Evolutionary conservation across 1,139 yeast genomes (phyloP), one percentile per base, ranked within the genome.

Genomic region (Kodamaea plutei): DNA sequence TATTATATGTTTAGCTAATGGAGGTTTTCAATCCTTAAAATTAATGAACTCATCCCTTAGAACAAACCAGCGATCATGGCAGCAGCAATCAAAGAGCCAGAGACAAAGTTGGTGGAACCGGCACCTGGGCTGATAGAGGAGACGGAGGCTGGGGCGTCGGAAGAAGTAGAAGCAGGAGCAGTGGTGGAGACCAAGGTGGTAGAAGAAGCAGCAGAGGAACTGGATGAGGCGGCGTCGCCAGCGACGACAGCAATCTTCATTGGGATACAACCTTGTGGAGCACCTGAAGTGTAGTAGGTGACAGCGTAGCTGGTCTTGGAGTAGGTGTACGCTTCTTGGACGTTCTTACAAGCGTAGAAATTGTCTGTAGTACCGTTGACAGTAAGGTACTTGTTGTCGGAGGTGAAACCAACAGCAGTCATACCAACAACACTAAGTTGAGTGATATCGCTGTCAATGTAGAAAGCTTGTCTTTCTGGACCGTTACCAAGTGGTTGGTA

Each of bases 321-420:
- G 53, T 58, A 61, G n/a, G 39, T 29, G 56, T 68, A 64, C 16
- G 73, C 73, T 44, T 70, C 76, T 21, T 46, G 45, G 44, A 62
- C 48, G 50, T 68, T 57, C 50, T 54, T 58, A 41, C 64, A 58
- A 24, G 70, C 75, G 41, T 49, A 64, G 48, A 64, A 66, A 20
- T 53, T 52, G 22, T 43, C 37, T 24, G 54, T 33, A 20, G 58
- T 37, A 26, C 69, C 69, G 33, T 58, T 52, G 37, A 51, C 47
- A 17, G 44, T 25, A 31, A 66, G 41, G 38, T 44, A 38, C n/a
- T n/a, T n/a, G 14, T 32, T 29, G 16, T 28, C 36, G 15, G 36
- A 36, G 15, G 37, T 31, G 20, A 18, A 9, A 18, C 4, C 20
- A 18, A 10, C 20, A 8, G 8, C 20, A 5, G 20, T 18, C 10